Conservation (phyloP, 169 alveolate species). For the Eimeria acervulina region DNA sequence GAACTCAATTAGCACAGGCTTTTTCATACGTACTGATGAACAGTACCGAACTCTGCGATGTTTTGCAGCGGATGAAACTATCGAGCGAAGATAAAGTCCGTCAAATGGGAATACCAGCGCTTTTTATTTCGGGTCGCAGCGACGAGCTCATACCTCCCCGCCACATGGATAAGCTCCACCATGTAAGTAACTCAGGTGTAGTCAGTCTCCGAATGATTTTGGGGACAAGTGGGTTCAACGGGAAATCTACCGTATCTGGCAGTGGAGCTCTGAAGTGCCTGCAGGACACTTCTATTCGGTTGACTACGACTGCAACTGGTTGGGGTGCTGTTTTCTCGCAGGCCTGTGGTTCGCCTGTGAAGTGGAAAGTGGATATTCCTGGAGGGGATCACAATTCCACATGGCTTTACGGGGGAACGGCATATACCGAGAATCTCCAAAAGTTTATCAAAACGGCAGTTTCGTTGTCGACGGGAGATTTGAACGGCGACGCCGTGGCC, state of each 20-base stretch:
- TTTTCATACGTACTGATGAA: not conserved
- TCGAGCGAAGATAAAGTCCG: slow-evolving; percentile 32
- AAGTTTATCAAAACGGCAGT: not conserved
- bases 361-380: slow-evolving; percentile 21
- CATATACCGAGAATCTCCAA: not conserved
- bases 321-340: not conserved
- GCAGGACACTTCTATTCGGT: not conserved
- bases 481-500: not conserved
- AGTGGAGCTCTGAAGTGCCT: not conserved
- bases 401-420: not conserved
- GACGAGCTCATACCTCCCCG: slow-evolving; percentile 52
- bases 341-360: slow-evolving; percentile 35
- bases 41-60: not conserved
- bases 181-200: slow-evolving; percentile 3
- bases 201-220: not conserved
- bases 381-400: slow-evolving; percentile 71
- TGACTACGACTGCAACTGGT: not conserved
- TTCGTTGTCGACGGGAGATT: not conserved
- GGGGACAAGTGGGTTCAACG: not conserved
- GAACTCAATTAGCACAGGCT: not conserved
- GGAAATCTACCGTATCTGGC: not conserved
- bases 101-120: not conserved
- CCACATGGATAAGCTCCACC: slow-evolving; percentile 38
- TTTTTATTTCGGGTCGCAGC: slow-evolving; percentile 13
- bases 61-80: slow-evolving; percentile 41